Base-by-base conservation (phyloP, 805 yeast species). In the Wickerhamiella bombiphila region DNA sequence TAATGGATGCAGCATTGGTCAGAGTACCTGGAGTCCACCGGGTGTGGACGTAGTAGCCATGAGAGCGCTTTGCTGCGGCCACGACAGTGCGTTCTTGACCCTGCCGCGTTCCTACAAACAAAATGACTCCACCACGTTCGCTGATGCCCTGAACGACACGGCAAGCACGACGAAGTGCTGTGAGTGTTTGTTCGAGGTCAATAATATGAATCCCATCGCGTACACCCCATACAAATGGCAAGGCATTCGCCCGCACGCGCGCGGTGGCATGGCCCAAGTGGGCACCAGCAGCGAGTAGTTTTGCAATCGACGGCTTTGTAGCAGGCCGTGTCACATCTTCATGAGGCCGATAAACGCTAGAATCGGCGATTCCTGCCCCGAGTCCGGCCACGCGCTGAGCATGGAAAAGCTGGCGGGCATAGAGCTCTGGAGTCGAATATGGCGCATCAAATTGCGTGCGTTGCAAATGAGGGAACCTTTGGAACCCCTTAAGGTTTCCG, bases 1-100 rank as follows among this genome's bases (percentile, higher is more conserved):
- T 61, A 17, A 79, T 74, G 53, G 74, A 80, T 22, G 75, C 65
- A 39, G 82, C 74, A 60, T 91, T 91, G 32, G 97, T 83, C 47
- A 91, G 67, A 18, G 93, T 80, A 47, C 98, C 98, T 2, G 96
- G 95, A 42, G 81, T 72, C 98, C 98, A 91, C 54, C 85, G 74
- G 34, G 74, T 69, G 17, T 79, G 66, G 16, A 91, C 86, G 53
- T 78, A 85, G 59, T 74, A 83, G 13, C 93, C 95, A 41, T 72
- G 68, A 39, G 76, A 64, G 47, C 93, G 70, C 33, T 65, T 61
- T 2, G 97, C 93, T 8, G 94, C 94, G 42, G 69, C 72, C 52
- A 75, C 76, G 34, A 91, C 72, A 1, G 83, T 69, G 39, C 78
- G 67, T 43, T 72, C 71, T 51, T 81, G 91, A 38, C 83, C 86